These are phyloP conservation scores for Aspergillus niger DNA, from an alignment of 2,329 filamentous ascomycete genomes.

Conservation along the genomic window DNA sequence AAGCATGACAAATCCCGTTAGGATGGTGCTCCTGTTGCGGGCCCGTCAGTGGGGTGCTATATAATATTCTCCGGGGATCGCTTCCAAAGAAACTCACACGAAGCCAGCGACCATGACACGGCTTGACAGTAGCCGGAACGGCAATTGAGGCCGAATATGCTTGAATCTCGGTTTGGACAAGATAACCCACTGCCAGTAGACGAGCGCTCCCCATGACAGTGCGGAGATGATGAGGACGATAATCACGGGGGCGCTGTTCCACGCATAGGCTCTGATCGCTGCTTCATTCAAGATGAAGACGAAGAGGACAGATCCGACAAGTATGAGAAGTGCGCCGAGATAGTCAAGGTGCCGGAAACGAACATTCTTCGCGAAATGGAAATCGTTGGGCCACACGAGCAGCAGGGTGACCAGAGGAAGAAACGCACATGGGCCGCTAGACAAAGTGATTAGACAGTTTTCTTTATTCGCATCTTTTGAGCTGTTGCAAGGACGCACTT, in stretches of 20 bases:
- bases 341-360: conserved; percentile 9
- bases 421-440: conserved; percentile 6
- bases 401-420: neutral
- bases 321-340: conserved; percentile 2
- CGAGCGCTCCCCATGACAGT: conserved; percentile 7
- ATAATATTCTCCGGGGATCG: neutral
- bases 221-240: conserved; percentile 2
- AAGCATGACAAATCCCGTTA: conserved; percentile 9
- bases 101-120: conserved; percentile 7
- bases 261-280: conserved; percentile 3
- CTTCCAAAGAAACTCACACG: neutral
- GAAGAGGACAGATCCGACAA: conserved; percentile 8
- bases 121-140: conserved; percentile 4
- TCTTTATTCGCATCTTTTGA: neutral
- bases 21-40: conserved; percentile 6
- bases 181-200: conserved; percentile 6
- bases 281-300: conserved; percentile 9
- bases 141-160: conserved; percentile 7
- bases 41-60: neutral
- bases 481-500: neutral
- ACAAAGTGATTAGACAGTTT: neutral
- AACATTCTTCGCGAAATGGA: conserved; percentile 8
- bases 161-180: neutral
- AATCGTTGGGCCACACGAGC: conserved; percentile 4
- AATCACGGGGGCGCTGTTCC: conserved; percentile 6